Evolutionary conservation across 768 basidiomycete species (phyloP).

Genomic region (Amanita rimosa): DNA sequence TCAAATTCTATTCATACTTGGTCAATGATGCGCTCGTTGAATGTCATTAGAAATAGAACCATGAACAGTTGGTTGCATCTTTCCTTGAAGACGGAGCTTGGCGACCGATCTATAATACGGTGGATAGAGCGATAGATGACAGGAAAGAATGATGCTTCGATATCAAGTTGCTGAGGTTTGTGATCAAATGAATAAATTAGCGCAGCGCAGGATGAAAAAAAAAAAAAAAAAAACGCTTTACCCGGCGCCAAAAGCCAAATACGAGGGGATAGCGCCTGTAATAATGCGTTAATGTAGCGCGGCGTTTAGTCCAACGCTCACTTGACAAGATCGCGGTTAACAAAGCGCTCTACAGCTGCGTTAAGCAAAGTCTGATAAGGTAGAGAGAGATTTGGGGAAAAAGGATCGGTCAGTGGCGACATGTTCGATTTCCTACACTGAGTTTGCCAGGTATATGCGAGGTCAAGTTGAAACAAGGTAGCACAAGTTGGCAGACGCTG

Average conservation of each 20-base stretch:
- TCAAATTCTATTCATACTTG: slow-evolving; percentile 16
- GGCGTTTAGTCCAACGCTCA: slow-evolving; percentile 15
- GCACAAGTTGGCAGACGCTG: slow-evolving; percentile 5
- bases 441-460: slow-evolving; percentile 17
- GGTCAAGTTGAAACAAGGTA: slow-evolving; percentile 13
- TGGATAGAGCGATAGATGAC: slow-evolving; percentile 39
- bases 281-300: background rate
- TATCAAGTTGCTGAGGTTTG: slow-evolving; percentile 38
- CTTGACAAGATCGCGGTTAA: slow-evolving; percentile 49
- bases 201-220: background rate
- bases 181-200: background rate
- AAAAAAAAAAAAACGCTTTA: slow-evolving; percentile 15
- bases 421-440: background rate
- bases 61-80: slow-evolving; percentile 33
- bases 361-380: slow-evolving; percentile 43
- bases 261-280: slow-evolving; percentile 66
- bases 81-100: slow-evolving; percentile 31
- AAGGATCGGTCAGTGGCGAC: slow-evolving; percentile 26
- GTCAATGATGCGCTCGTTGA: background rate
- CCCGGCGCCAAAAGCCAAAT: slow-evolving; percentile 61
- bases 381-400: slow-evolving; percentile 41
- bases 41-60: slow-evolving; percentile 20
- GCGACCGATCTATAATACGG: slow-evolving; percentile 42
- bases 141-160: slow-evolving; percentile 36
- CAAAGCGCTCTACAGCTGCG: slow-evolving; percentile 40